Evolutionary conservation across 305 asterid species (phyloP), one percentile per base, ranked within the genome.

Genomic region (Petunia hybrid): DNA sequence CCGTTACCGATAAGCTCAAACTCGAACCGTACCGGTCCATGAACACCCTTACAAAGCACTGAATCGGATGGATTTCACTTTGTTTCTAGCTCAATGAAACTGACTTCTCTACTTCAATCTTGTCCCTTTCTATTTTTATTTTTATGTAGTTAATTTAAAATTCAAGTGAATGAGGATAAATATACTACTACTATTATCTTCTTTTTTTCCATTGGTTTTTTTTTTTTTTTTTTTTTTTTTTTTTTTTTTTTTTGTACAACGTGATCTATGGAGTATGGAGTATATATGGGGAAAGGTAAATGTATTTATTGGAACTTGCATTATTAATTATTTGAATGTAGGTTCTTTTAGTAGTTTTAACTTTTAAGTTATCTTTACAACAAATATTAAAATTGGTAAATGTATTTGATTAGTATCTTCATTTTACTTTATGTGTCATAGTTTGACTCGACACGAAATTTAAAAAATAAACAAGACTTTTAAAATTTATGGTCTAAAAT

Each of bases 31-130:
- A n/a, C n/a, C n/a, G n/a, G n/a, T n/a, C n/a, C n/a, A n/a, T n/a
- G n/a, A n/a, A n/a, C n/a, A n/a, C n/a, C n/a, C n/a, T n/a, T n/a
- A n/a, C n/a, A 71, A 48, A 62, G 8, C 68, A 63, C 7, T 36
- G 42, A 63, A 36, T 63, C 36, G 42, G 4, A 71, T 71, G 45
- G 78, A 36, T 57, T 71, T 71, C 5, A 8, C 43, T 71, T 71
- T 31, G 46, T 71, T 71, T 48, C 31, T 71, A 48, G 43, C 48
- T 35, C 6, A 71, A 12, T 3, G 78, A 71, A 22, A 5, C 13
- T 48, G 78, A 48, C 78, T 46, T 46, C 62, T 48, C 62, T 31
- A 48, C 35, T 71, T 35, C 62, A 5, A 63, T 63, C 16, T 12
- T 3, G n/a, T n/a, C n/a, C n/a, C 35, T 71, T 35, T 51, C 16